Conservation (phyloP, 2,329 filamentous ascomycete species). For the Microsporum audouinii region DNA sequence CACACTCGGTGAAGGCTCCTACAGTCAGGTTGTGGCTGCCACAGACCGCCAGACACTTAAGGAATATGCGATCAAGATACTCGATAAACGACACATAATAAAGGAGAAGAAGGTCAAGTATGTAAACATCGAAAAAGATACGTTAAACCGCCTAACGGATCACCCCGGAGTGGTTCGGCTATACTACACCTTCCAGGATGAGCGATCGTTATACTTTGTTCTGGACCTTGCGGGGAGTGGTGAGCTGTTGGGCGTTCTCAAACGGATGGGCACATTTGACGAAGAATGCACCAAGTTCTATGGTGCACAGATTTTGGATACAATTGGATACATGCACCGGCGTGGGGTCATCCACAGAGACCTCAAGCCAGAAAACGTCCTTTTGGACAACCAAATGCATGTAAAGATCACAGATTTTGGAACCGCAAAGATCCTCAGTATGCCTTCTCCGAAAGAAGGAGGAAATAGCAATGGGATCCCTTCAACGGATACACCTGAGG, state of each 20-base stretch:
- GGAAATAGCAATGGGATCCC: conserved; percentile 35
- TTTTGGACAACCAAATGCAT: conserved; percentile 91
- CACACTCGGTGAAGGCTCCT: conserved; percentile 87
- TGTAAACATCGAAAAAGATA: conserved; percentile 99
- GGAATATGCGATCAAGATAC: conserved; percentile 94
- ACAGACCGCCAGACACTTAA: conserved; percentile 89
- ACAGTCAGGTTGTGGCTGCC: conserved; percentile 88
- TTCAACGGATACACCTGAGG: conserved; percentile 44
- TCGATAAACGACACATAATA: conserved; percentile 98
- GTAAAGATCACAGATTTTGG: conserved; percentile 99
- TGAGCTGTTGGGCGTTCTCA: conserved; percentile 81
- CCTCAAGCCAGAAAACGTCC: conserved; percentile 90
- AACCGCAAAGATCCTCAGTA: conserved; percentile 81
- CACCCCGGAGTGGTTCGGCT: conserved; percentile 92
- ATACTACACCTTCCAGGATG: conserved; percentile 98
- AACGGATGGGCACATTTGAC: conserved; percentile 89
- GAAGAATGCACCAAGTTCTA: conserved; percentile 92
- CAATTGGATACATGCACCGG: conserved; percentile 96
- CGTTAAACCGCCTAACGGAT: conserved; percentile 86
- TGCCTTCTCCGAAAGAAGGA: conserved; percentile 36
- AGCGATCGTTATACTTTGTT: conserved; percentile 91
- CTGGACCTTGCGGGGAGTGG: conserved; percentile 86
- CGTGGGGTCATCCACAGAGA: conserved; percentile 93
- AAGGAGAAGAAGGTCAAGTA: conserved; percentile 99
- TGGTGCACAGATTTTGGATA: conserved; percentile 86